Base-by-base conservation (phyloP, 495 filamentous ascomycete species). In the Penicillium herquei region DNA sequence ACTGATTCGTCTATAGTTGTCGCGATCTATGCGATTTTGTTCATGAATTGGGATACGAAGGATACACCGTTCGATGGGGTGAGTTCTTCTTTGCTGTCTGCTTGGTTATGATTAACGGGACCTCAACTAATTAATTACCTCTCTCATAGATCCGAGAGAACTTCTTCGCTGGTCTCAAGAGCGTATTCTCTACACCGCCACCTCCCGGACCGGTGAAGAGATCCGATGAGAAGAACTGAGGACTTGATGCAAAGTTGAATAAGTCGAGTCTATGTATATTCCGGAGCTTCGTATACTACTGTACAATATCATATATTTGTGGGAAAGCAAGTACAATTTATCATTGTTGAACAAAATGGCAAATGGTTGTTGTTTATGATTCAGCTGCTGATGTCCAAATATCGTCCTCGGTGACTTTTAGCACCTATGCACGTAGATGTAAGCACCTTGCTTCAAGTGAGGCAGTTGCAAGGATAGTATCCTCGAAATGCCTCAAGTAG, bases 11-110 rank as follows among this genome's bases (percentile, higher is more conserved):
- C 57, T 42, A 31, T 66, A 92, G 88, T 80, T 65, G 81, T 93
- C 8, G 30, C 87, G 11, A 66, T 84, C n/a, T 96, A 92, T 66
- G 76, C 82, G 6, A 76, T 92, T 26, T 76, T 96, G 8, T 92
- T 89, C 60, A 83, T 91, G 82, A 86, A 96, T 52, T 91, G 85
- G 85, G 79, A 80, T 54, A 72, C 78, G 13, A 77, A 81, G 51
- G 75, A 77, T 21, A 78, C 81, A 42, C 85, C 86, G 2, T 88
- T 91, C 66, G 75, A 84, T 52, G 81, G 72, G 49, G 72, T 78
- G 47, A 61, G 70, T 68, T 16, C 51, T 13, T 40, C 31, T 56
- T 39, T 17, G 4, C 11, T 17, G 45, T 7, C 12, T 37, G 58
- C 8, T 41, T 26, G 14, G 11, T 49, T 31, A 7, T 17, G 12